Evolutionary conservation across 2,329 filamentous ascomycete genomes (phyloP), one percentile per base, ranked within the genome.

Genomic region (Aspergillus sp.): DNA sequence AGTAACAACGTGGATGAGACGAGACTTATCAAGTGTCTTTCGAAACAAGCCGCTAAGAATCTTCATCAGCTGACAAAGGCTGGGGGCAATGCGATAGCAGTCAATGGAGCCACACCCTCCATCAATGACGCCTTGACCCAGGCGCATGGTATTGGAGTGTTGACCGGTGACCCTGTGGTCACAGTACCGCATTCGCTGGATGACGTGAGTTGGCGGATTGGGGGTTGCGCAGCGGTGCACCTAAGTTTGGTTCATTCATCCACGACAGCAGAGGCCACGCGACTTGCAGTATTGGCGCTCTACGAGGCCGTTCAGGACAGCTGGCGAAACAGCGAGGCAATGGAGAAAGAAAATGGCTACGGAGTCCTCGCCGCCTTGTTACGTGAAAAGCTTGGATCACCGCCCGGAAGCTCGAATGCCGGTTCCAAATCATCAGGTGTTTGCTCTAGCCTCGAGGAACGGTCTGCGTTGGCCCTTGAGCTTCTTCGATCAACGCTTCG

Each of bases 261-360:
- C 1, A 79, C 79, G 2, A 86, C 84, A 0, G 78, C 83, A 7
- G 84, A 91, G 45, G 85, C 86, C 42, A 84, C 92, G 24, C 75
- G 92, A 9, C 82, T 89, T 49, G 86, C 92, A 1, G 85, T 95
- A 2, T 85, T 95, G 63, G 88, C 95, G 63, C 78, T 96, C 22
- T 91, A 96, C 56, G 84, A 89, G 58, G 90, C 89, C 54, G 88
- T 96, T 46, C 87, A 89, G 59, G 87, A 89, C 58, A 97, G 89
- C 67, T 99, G 95, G 94, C 84, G 94, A 58, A 97, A 97, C 60
- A 97, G 94, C 60, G 95, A 99, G 69, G 92, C 94, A 22, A 96
- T 99, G 88, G 94, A 99, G 70, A 86, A 89, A 63, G 91, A 95
- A 54, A 94, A 95, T 60, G 95, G 93, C 0, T 99, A 96, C 67